phyloP scores from a whole-genome alignment of 202 grass and related monocot genomes.

The Brachypodium distachyon region DNA sequence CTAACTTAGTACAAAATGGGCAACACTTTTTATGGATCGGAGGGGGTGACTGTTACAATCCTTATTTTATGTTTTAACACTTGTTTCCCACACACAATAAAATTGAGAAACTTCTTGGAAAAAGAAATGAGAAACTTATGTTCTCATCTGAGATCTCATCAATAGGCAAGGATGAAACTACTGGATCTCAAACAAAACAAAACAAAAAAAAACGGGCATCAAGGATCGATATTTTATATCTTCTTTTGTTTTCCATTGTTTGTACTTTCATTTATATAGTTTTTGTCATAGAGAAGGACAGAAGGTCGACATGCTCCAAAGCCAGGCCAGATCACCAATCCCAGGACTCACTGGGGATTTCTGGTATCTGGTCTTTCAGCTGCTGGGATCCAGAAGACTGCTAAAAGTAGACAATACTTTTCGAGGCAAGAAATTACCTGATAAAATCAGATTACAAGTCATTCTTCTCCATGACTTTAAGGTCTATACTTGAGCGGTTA shows the following conservation, averaged over 20 bases:
- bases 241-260: background rate
- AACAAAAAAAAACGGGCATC: too few relatives aligned
- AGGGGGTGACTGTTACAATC: too few relatives aligned
- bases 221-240: too few relatives aligned
- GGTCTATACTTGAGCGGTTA: background rate
- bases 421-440: constrained; percentile 24
- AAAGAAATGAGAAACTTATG: background rate
- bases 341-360: background rate
- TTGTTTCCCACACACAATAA: background rate
- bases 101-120: background rate
- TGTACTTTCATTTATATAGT: background rate
- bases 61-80: background rate
- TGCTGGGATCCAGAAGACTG: background rate
- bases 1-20: too few relatives aligned
- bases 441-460: background rate
- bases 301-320: background rate
- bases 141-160: background rate
- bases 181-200: background rate
- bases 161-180: background rate
- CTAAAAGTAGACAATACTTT: too few relatives aligned
- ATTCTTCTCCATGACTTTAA: background rate
- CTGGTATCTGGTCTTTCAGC: background rate
- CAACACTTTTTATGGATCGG: too few relatives aligned
- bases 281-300: background rate
- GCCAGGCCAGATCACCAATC: background rate